Base-by-base conservation (phyloP, 2,329 filamentous ascomycete genomes). In the Onygena corvina region DNA sequence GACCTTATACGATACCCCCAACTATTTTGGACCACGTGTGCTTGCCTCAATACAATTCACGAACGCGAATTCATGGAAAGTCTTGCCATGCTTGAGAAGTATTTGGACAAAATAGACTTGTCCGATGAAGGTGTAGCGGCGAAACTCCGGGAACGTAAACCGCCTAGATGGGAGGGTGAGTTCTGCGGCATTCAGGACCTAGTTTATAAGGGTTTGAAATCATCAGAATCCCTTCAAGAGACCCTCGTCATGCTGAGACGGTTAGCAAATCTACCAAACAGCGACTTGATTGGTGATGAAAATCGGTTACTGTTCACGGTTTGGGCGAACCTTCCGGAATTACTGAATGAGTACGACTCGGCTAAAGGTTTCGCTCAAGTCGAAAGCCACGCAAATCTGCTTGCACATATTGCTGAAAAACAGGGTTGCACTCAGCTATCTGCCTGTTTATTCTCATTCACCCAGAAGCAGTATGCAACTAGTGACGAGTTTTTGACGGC, bases 21-120 rank as follows among this genome's bases (percentile, higher is more conserved):
- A 60, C 72, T 98, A 1, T 96, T 98, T 67, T 98, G 93, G 93
- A 94, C 90, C 0, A 94, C 86, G 0, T 95, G 89, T 59, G 92
- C 92, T 8, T 98, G 92, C 62, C 71, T 98, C 16, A 89, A 96
- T 60, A 96, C 92, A 0, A 94, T 96, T 60, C 94, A 96, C 56
- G 93, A 98, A 66, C 79, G 83, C 18, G 92, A 98, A 61, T 98
- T 94, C 54, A 77, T 92, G 53, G 92, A 95, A 62, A 88, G 86
- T 18, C 72, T 95, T 9, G 83, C 85, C 47, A 95, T 98, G 85
- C 75, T 98, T 7, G 85, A 94, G 51, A 84, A 85, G 59, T 80
- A 94, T 30, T 69, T 98, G 18, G 77, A 80, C 56, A 94, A 92
- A 63, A 72, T 96, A 18, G 85, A 98, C 63, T 76, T 98, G 38